Evolutionary conservation across 1,139 yeast species (phyloP).

Genomic region (Hemisphaericaspora lyxosophila): DNA sequence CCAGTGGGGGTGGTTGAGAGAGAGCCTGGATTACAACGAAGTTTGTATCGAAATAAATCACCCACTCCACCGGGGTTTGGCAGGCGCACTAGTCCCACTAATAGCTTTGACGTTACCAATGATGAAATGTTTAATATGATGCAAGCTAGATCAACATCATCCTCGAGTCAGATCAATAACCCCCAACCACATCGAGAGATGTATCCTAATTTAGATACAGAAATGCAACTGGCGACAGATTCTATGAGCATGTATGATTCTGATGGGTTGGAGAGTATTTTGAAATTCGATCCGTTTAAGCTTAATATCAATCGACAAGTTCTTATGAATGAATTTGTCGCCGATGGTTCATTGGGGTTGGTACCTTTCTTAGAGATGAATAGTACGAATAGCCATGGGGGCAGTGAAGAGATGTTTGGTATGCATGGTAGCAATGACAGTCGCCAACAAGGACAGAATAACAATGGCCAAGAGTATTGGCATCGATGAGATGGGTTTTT

Average conservation of each 20-base stretch:
- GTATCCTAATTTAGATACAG: neutral
- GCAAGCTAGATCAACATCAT: neutral
- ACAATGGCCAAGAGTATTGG: conserved; percentile 4
- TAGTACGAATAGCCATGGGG: neutral
- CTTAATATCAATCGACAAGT: conserved; percentile 35
- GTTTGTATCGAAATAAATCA: neutral
- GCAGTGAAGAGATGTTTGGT: conserved; percentile 1
- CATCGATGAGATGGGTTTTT: neutral
- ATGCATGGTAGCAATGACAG: neutral
- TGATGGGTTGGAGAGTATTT: conserved; percentile 27
- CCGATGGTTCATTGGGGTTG: conserved; percentile 67
- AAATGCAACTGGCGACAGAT: neutral
- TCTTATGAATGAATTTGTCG: conserved; percentile 57
- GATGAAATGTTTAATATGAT: conserved; percentile 8
- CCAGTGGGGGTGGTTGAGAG: conserved; percentile 29
- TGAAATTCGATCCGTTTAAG: conserved; percentile 45
- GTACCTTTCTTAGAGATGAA: conserved; percentile 51
- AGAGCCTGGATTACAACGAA: conserved; percentile 14
- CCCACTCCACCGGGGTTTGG: conserved; percentile 3
- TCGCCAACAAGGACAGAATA: neutral
- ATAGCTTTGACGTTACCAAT: conserved; percentile 6
- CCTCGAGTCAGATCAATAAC: neutral
- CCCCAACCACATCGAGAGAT: neutral
- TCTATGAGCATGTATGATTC: conserved; percentile 14
- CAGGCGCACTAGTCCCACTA: conserved; percentile 7